phyloP scores from a whole-genome alignment of 106 monocot species.

The Phalaenopsis aphrodite region DNA sequence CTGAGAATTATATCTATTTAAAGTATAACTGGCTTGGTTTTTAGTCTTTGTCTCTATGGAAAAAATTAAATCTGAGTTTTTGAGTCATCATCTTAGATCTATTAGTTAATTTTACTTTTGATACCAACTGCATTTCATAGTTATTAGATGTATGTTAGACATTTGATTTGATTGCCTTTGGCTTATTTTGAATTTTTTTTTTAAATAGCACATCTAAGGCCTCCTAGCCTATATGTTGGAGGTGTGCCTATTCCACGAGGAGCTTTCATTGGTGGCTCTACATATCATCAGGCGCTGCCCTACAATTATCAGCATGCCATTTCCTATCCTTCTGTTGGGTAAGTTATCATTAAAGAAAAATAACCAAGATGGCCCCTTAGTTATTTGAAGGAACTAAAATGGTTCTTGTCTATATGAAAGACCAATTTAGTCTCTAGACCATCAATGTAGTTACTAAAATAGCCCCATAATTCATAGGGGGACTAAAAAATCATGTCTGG shows the following conservation, averaged over 20 bases:
- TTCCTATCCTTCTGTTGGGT: constrained; percentile 50
- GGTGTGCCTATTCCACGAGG: constrained; percentile 21
- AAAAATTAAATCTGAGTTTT: not conserved
- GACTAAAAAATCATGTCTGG: too few relatives aligned
- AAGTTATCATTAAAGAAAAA: constrained; percentile 3
- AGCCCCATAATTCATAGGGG: too few relatives aligned
- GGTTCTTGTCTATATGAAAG: too few relatives aligned
- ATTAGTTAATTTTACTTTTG: not conserved
- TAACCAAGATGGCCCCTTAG: too few relatives aligned
- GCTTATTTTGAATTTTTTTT: constrained; percentile 8
- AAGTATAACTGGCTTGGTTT: too few relatives aligned
- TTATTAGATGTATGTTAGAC: not conserved
- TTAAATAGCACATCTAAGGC: constrained; percentile 20
- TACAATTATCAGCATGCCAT: constrained; percentile 49
- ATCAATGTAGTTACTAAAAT: too few relatives aligned
- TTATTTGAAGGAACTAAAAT: too few relatives aligned
- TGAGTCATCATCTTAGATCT: not conserved
- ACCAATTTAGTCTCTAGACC: too few relatives aligned
- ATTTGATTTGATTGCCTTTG: not conserved
- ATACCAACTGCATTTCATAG: too few relatives aligned
- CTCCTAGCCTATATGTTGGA: constrained; percentile 18
- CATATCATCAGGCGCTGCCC: constrained; percentile 41
- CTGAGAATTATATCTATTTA: too few relatives aligned
- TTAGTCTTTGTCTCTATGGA: not conserved
- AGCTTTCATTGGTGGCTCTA: constrained; percentile 33